Evolutionary conservation across 2,329 filamentous ascomycete genomes (phyloP), one percentile per base, ranked within the genome.

Genomic region (Lomentospora prolificans): DNA sequence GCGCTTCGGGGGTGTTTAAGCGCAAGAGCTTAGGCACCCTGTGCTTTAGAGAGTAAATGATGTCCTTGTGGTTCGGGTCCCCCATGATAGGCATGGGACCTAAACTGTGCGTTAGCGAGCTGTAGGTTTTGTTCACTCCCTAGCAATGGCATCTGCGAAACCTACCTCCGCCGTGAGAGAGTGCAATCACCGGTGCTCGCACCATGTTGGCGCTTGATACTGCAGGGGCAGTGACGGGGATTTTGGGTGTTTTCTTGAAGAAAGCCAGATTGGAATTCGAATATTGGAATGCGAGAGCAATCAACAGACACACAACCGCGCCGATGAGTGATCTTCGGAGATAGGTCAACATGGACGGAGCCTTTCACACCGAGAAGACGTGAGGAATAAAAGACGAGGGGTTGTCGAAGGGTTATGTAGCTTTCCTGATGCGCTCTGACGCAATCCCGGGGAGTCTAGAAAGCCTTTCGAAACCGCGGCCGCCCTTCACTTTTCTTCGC

Each of bases 21-120:
- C 74, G 72, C 50, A 85, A 74, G 53, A 84, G 72, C 62, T 75
- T 68, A 52, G 81, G 81, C 5, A 84, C 75, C 8, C 73, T 72
- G 3, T 71, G 75, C 56, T 72, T 72, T 58, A 84, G 70, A 0
- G 79, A 82, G 51, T 71, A 66, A 33, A 73, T 73, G 60, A 84
- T 77, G 39, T 67, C 63, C 17, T 70, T 70, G 63, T 83, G 80
- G 5, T 59, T 63, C 0, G 79, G 77, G 63, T 84, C 80, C 58
- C 74, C 74, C 4, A 85, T 69, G 17, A 83, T 57, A 3, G 81
- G 81, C 72, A 84, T 71, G 2, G 81, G 81, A 1, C 81, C 75
- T 74, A 46, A 0, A 0, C n/a, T n/a, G n/a, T n/a, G n/a, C n/a
- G n/a, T n/a, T n/a, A n/a, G n/a, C n/a, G n/a, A n/a, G n/a, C n/a